A percentile compares a stretch with the other conserved stretches of the same genome.
Conservation (phyloP, 257 asterid genomes). For the Nyctanthes arbortristis region DNA sequence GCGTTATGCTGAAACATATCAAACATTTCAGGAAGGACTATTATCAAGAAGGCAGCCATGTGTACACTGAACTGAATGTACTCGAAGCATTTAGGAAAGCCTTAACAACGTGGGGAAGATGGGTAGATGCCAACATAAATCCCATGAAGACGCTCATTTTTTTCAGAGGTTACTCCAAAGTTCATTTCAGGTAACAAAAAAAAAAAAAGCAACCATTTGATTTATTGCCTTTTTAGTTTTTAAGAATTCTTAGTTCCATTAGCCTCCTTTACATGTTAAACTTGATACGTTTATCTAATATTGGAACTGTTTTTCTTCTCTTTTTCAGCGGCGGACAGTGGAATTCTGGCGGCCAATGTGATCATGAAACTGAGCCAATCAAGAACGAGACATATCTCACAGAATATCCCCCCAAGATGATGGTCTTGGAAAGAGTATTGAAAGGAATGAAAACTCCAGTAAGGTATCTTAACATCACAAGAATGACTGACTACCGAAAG, state of each 20-base stretch:
- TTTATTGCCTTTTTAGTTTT: neutral
- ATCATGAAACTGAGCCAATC: slow-evolving; percentile 68
- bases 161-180: slow-evolving; percentile 67
- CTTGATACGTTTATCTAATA: neutral
- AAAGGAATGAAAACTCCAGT: slow-evolving; percentile 60
- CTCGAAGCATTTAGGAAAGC: slow-evolving; percentile 68
- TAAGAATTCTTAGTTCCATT: neutral
- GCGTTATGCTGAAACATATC: neutral
- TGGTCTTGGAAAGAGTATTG: slow-evolving; percentile 47
- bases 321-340: slow-evolving; percentile 67
- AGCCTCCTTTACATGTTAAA: neutral
- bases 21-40: slow-evolving; percentile 57
- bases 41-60: slow-evolving; percentile 81
- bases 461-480: slow-evolving; percentile 57
- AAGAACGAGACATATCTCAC: slow-evolving; percentile 58
- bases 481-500: slow-evolving; percentile 65
- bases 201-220: no score
- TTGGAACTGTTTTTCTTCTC: neutral
- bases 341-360: slow-evolving; percentile 78
- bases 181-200: slow-evolving; percentile 66
- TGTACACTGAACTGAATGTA: slow-evolving; percentile 46
- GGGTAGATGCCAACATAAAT: slow-evolving; percentile 63
- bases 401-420: slow-evolving; percentile 56
- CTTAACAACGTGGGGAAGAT: slow-evolving; percentile 73
- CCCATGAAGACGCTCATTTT: slow-evolving; percentile 50